Evolutionary conservation across 148 eudicot species (phyloP).

Genomic region (Chenopodium formosanum): DNA sequence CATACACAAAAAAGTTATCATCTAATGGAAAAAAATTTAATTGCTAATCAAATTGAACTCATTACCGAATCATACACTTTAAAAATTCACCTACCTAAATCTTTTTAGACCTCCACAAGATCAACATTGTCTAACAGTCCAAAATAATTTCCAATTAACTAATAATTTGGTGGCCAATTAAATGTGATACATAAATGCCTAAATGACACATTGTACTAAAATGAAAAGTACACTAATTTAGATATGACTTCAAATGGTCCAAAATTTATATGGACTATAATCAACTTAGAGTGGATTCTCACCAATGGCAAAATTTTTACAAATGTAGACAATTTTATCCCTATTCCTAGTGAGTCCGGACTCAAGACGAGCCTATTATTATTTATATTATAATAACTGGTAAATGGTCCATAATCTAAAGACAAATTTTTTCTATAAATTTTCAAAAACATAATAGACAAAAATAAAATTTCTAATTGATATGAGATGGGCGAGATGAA

Average conservation of each 20-base stretch:
- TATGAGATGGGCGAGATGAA: not conserved
- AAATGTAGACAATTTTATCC: not conserved
- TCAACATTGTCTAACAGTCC: not conserved
- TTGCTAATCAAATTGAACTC: not conserved
- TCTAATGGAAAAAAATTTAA: not conserved
- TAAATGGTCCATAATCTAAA: not conserved
- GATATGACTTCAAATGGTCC: not conserved
- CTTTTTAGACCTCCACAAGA: not conserved
- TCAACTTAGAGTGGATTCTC: not conserved
- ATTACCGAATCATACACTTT: not conserved
- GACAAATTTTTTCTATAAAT: not conserved
- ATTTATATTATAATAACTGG: too few species aligned
- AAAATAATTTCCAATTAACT: not conserved
- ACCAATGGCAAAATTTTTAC: not conserved
- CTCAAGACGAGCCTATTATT: not conserved
- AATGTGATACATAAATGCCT: constrained; percentile 6
- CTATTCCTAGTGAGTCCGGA: not conserved
- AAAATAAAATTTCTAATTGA: not conserved
- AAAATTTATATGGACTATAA: constrained; percentile 14
- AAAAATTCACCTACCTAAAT: not conserved
- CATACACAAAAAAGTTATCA: not conserved
- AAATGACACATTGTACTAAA: constrained; percentile 6
- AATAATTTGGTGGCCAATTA: not conserved
- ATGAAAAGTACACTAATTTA: constrained; percentile 6
- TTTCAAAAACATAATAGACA: too few species aligned